Evolutionary conservation across 2,329 filamentous ascomycete species (phyloP), one percentile per base, ranked within the genome.

Genomic region (Fusarium sterilihyphosum): DNA sequence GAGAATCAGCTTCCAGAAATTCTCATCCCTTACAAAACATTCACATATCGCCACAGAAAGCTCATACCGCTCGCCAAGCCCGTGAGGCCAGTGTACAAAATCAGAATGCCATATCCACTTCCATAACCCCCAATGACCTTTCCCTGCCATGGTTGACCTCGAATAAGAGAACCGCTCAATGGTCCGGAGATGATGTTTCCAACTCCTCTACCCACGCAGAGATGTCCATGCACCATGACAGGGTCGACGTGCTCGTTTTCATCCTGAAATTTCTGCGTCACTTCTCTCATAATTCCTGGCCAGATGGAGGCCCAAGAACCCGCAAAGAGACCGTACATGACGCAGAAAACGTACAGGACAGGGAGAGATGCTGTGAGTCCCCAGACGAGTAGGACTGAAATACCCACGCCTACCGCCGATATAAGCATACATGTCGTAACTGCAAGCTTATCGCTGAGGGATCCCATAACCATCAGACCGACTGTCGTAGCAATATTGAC

Each of bases 251-350:
- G 46, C 49, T 62, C 59, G 10, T 61, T 70, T 20, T 68, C 57
- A 7, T 63, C 33, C 24, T 64, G 67, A 8, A 59, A 73, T 9
- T 61, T 73, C 26, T 63, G 62, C 5, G 67, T 67, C 10, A 86
- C 77, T 29, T 85, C 81, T 52, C 75, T 81, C 83, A 86, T 85
- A 72, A 88, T 84, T 0, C 87, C 88, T 10, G 86, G 85, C 89
- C 89, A 92, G 0, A 88, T 88, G 1, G 87, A 86, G 24, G 86
- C 88, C 77, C 89, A 92, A 0, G 87, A 87, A 6, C 89, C 88
- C 0, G 90, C 89, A 58, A 91, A 92, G 69, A 91, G 85, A 2
- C 90, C 91, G 75, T 90, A 92, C n/a, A 86, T 83, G 24, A 91
- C 78, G n/a, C 89, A 88, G 77, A 92, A 92, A 20, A 87, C 74